A percentile compares a stretch with the other conserved stretches of the same genome.
These are phyloP conservation scores for Simplicillium sp. DNA, from an alignment of 2,329 filamentous ascomycete genomes.

Conservation along the genomic window DNA sequence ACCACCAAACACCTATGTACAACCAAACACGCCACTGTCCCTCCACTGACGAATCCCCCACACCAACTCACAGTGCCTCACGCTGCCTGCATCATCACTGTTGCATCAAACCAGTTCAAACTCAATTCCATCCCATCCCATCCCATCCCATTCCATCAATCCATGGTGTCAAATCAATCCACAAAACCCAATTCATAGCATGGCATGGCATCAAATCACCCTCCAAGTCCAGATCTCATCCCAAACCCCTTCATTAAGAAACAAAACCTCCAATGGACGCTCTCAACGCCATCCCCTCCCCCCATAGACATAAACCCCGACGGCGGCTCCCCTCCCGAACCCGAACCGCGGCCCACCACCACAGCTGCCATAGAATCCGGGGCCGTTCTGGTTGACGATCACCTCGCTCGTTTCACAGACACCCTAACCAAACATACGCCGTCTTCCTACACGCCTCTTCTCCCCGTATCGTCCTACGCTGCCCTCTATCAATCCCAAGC, in stretches of 20 bases:
- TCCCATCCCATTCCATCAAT: too few relatives aligned
- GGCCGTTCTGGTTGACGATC: conserved; percentile 23
- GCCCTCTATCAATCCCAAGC: conserved; percentile 25
- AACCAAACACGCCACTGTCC: too few relatives aligned
- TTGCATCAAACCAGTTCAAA: too few relatives aligned
- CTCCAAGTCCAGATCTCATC: conserved; percentile 20
- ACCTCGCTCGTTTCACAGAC: conserved; percentile 26
- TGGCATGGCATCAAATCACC: conserved; percentile 3
- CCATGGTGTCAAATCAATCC: too few relatives aligned
- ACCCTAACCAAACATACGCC: conserved; percentile 19
- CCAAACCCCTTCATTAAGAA: conserved; percentile 38
- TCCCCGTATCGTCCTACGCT: conserved; percentile 22
- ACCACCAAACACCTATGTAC: too few relatives aligned
- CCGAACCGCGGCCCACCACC: conserved; percentile 10
- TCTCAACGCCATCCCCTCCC: conserved; percentile 11
- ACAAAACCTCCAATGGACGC: conserved; percentile 32
- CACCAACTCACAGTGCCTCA: too few relatives aligned
- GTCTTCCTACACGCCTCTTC: conserved; percentile 5
- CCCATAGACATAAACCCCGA: conserved; percentile 4
- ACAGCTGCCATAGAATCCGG: conserved; percentile 32
- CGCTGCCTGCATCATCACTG: too few relatives aligned
- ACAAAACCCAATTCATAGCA: not conserved
- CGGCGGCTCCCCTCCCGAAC: not conserved
- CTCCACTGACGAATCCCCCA: too few relatives aligned
- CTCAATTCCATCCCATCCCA: too few relatives aligned